Conservation (phyloP, 306 rosid genomes). For the Sicyos baderoa region DNA sequence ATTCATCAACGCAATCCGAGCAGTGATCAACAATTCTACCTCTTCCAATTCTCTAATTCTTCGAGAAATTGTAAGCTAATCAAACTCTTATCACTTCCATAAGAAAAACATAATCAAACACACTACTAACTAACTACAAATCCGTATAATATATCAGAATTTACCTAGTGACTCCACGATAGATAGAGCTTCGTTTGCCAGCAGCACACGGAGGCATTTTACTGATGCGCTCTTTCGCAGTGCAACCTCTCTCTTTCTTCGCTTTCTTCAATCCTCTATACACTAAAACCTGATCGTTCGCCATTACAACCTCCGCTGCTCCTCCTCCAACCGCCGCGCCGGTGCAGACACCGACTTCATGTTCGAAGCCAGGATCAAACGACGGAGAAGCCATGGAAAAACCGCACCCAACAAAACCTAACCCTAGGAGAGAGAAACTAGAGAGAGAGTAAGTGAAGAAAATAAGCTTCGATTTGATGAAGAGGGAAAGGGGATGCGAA, state of each 20-base stretch:
- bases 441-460: background rate
- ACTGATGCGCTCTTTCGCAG: slow-evolving; percentile 96
- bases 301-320: slow-evolving; percentile 31
- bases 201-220: slow-evolving; percentile 99
- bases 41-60: background rate
- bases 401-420: background rate
- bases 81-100: background rate
- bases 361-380: slow-evolving; percentile 65
- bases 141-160: background rate
- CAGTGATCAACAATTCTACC: background rate
- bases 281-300: slow-evolving; percentile 57
- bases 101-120: slow-evolving; percentile 9
- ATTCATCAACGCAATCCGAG: background rate
- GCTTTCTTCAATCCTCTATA: slow-evolving; percentile 85
- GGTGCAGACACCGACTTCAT: slow-evolving; percentile 36
- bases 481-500: slow-evolving; percentile 12
- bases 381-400: slow-evolving; percentile 77
- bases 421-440: slow-evolving; percentile 33
- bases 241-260: slow-evolving; percentile 88
- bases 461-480: background rate
- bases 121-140: background rate
- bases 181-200: slow-evolving; percentile 92
- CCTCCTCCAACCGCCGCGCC: slow-evolving; percentile 19
- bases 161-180: slow-evolving; percentile 97
- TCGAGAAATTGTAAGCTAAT: background rate